Evolutionary conservation across 208 protist species (phyloP).

Genomic region (Trypanosoma lewisi): DNA sequence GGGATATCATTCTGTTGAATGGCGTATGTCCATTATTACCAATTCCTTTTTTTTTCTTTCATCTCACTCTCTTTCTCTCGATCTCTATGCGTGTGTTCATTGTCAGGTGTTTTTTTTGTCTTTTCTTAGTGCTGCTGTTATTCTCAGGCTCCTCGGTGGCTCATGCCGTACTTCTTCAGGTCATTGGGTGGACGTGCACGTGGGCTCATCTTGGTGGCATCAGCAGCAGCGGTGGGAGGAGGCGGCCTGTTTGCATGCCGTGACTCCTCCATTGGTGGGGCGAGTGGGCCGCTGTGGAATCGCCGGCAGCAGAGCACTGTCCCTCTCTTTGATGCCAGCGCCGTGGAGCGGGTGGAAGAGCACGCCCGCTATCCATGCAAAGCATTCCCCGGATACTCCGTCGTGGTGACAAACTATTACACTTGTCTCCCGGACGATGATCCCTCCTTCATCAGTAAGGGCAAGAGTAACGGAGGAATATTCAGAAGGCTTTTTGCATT

Average conservation of each 20-base stretch:
- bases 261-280: background rate
- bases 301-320: slow-evolving; percentile 27
- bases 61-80: background rate
- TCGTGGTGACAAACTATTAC: slow-evolving; percentile 81
- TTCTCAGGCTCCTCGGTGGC: background rate
- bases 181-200: background rate
- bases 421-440: slow-evolving; percentile 4
- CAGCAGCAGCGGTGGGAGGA: slow-evolving; percentile 6
- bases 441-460: background rate
- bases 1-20: too few relatives aligned
- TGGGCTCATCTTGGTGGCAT: background rate
- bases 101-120: background rate
- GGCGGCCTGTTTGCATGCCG: slow-evolving; percentile 2
- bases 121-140: slow-evolving; percentile 4
- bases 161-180: background rate
- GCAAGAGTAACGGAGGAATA: background rate
- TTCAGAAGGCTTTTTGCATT: slow-evolving; percentile 6
- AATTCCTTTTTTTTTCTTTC: background rate
- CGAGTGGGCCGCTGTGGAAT: background rate
- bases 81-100: background rate
- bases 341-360: slow-evolving; percentile 49
- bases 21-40: too few relatives aligned
- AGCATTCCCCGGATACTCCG: slow-evolving; percentile 61
- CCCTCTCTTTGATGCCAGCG: slow-evolving; percentile 43
- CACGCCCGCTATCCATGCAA: slow-evolving; percentile 63